These are phyloP conservation scores for Coriolopsis trogii DNA, from an alignment of 1,284 basidiomycete species.

Conservation along the genomic window DNA sequence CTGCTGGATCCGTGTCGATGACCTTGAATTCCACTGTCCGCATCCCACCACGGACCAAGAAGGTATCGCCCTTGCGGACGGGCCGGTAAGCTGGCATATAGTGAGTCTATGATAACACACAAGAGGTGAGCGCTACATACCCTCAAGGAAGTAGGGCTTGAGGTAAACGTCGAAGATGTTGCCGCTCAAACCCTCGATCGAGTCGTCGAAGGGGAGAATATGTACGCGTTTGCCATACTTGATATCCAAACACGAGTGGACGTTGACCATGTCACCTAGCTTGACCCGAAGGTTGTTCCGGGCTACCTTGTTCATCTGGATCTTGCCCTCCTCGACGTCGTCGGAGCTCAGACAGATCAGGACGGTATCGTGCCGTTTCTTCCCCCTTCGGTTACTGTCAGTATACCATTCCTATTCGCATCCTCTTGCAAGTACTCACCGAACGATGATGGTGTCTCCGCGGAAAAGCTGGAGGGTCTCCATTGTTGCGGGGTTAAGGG, in stretches of 20 bases:
- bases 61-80: conserved; percentile 96
- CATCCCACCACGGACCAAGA: conserved; percentile 98
- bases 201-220: conserved; percentile 97
- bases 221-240: conserved; percentile 99
- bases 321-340: conserved; percentile 96
- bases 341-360: conserved; percentile 95
- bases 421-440: conserved; percentile 50
- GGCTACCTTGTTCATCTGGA: conserved; percentile 99
- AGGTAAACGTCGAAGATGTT: conserved; percentile 99
- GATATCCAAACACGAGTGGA: conserved; percentile 97
- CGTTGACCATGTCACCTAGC: conserved; percentile 94
- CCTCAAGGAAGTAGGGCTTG: conserved; percentile 99
- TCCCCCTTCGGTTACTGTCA: conserved; percentile 61
- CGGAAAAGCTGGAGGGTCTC: conserved; percentile 93
- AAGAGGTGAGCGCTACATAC: conserved; percentile 41
- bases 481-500: conserved; percentile 96
- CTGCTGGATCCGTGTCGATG: conserved; percentile 92
- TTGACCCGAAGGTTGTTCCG: conserved; percentile 98
- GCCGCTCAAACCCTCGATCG: conserved; percentile 95
- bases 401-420: neutral
- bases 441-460: conserved; percentile 91
- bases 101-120: conserved; percentile 12
- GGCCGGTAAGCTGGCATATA: conserved; percentile 81
- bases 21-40: conserved; percentile 99
- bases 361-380: conserved; percentile 95